Base-by-base conservation (phyloP, 2,329 filamentous ascomycete genomes). In the Hypoxylon sp. region DNA sequence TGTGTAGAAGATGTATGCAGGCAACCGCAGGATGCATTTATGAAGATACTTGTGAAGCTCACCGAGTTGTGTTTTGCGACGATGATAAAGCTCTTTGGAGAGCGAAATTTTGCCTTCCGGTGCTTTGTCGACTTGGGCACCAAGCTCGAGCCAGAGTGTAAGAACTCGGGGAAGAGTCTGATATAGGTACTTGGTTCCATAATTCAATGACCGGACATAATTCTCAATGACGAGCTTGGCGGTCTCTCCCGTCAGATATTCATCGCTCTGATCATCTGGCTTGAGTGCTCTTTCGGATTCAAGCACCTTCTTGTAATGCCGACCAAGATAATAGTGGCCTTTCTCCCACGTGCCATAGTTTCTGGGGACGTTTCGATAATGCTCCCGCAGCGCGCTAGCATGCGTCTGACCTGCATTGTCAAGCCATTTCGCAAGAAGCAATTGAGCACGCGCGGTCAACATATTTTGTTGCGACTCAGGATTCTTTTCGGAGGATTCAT, bases 361-460 rank as follows among this genome's bases (percentile, higher is more conserved):
- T 77, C 88, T 90, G n/a, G 92, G 89, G 0, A 95, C 95, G 72
- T 92, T 88, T 69, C 94, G 91, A 75, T 98, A 99, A 76, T 93
- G 93, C 60, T 90, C 87, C 50, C 93, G 89, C 70, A 98, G 87
- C 3, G 92, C 90, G 49, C 89, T 87, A 3, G 93, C 92, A 75
- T 97, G 92, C 1, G 94, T 97, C 79, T 98, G 95, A 4, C 96
- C 96, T n/a, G 95, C 93, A 62, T 88, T 91, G 77, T 98, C 97
- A 30, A 98, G 90, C 97, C 97, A 99, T 79, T 98, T 98, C 11
- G 96, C 96, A 27, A 98, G 88, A 37, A 98, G 85, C 7, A 99
- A 85, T 77, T 97, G 91, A 25, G 96, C 95, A 78, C 94, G 87
- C 6, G 90, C 91, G n/a, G 88, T 89, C 49, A 94, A 81, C 40